These are phyloP conservation scores for Coleophoma cylindrospora DNA, from an alignment of 2,329 filamentous ascomycete species.

Conservation along the genomic window DNA sequence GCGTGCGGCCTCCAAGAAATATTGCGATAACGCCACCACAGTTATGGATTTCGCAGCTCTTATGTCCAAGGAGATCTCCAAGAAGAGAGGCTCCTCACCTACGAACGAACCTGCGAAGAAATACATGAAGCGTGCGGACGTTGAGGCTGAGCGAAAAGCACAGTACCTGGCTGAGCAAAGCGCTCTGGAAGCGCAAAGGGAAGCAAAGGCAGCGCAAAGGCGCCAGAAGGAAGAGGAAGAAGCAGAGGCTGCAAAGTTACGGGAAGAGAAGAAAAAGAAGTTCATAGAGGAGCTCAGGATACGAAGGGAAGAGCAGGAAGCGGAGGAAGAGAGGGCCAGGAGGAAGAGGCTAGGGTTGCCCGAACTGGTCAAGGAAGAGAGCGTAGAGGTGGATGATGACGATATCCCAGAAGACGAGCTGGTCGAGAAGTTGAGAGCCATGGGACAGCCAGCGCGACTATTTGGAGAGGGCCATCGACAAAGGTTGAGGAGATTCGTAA, in stretches of 20 bases:
- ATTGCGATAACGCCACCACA: constrained; percentile 5
- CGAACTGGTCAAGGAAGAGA: constrained; percentile 55
- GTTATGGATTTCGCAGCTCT: constrained; percentile 92
- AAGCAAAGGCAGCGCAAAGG: constrained; percentile 68
- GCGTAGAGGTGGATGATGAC: constrained; percentile 42
- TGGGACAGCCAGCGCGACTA: constrained; percentile 68
- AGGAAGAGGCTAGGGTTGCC: constrained; percentile 77
- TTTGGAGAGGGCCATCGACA: constrained; percentile 78
- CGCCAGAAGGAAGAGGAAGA: constrained; percentile 87
- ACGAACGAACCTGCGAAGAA: constrained; percentile 50
- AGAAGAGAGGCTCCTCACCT: constrained; percentile 33
- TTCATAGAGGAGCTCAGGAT: constrained; percentile 76
- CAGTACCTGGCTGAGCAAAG: constrained; percentile 81
- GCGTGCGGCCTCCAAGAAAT: too few species aligned
- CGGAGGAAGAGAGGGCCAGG: constrained; percentile 65
- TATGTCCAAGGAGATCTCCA: constrained; percentile 89
- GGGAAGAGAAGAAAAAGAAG: constrained; percentile 76
- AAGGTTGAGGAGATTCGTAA: constrained; percentile 66
- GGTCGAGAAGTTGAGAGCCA: constrained; percentile 56
- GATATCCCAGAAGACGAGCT: constrained; percentile 71
- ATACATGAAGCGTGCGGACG: constrained; percentile 78
- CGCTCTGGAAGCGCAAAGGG: constrained; percentile 64
- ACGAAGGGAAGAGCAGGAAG: constrained; percentile 67
- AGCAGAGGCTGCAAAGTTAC: constrained; percentile 58
- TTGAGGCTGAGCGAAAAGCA: constrained; percentile 76